Percentiles rank a stretch among this genome's conserved stretches.
These are phyloP conservation scores for Mycena crocata DNA, from an alignment of 768 basidiomycete species.

Conservation along the genomic window DNA sequence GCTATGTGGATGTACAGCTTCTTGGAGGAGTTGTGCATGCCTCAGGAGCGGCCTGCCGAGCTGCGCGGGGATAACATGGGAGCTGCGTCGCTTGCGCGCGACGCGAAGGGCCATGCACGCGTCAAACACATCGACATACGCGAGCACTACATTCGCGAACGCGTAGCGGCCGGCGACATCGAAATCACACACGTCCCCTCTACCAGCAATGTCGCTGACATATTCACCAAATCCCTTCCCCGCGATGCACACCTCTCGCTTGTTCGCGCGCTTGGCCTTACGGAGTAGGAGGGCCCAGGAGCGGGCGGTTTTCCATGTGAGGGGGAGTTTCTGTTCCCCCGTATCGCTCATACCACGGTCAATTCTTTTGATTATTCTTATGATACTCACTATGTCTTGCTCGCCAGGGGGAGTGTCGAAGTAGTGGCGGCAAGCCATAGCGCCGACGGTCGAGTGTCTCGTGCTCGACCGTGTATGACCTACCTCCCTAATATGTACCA, in stretches of 20 bases:
- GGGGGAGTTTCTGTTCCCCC: constrained; percentile 10
- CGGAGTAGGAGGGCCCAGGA: constrained; percentile 3
- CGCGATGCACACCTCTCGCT: background rate
- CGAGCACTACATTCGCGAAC: no score
- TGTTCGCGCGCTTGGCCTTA: constrained; percentile 13
- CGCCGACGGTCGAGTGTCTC: background rate
- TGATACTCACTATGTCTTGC: background rate
- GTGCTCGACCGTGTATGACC: background rate
- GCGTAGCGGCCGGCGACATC: constrained; percentile 15
- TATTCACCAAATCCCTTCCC: constrained; percentile 42
- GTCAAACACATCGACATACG: no score
- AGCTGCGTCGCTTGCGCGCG: constrained; percentile 23
- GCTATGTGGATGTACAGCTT: no score
- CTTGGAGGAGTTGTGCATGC: constrained; percentile 38
- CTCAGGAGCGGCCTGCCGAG: constrained; percentile 25
- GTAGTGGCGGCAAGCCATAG: background rate
- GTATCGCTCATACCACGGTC: constrained; percentile 7
- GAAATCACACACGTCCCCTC: constrained; percentile 32
- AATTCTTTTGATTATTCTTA: background rate
- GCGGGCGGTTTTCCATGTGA: background rate
- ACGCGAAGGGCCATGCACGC: no score
- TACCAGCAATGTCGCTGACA: constrained; percentile 39
- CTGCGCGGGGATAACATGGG: constrained; percentile 45
- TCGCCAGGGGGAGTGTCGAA: constrained; percentile 3
- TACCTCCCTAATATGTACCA: no score